phyloP scores from a whole-genome alignment of 2,329 filamentous ascomycete species.

The Sporothrix euskadiensis region DNA sequence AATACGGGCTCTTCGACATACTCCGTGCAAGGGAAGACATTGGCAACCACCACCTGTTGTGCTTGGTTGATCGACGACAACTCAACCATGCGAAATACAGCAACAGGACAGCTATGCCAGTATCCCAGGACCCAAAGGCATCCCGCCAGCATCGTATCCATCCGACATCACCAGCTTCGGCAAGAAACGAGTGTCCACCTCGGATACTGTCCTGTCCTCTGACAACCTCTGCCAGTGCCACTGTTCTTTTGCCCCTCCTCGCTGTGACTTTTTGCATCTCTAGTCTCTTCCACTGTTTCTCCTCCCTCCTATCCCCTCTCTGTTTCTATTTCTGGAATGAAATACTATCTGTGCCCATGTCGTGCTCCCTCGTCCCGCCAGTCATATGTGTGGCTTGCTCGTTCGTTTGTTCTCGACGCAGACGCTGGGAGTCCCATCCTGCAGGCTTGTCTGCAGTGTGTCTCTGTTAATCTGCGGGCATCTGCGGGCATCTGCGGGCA shows the following conservation, averaged over 20 bases:
- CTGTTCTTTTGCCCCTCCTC: not conserved
- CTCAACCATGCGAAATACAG: not conserved
- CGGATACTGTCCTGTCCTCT: not conserved
- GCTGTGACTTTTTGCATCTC: not conserved
- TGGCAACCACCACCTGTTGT: not conserved
- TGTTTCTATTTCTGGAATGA: slow-evolving; percentile 28
- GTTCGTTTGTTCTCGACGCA: not conserved
- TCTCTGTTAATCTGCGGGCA: not conserved
- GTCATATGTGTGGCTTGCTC: slow-evolving; percentile 15
- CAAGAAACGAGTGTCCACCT: not conserved
- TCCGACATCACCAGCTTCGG: not conserved
- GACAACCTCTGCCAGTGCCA: not conserved
- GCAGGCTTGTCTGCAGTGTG: not conserved
- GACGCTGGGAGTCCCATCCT: not conserved
- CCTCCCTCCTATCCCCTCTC: not conserved
- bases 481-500: slow-evolving; percentile 16
- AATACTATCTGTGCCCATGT: slow-evolving; percentile 22
- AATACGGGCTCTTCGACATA: not conserved
- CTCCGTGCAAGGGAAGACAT: not conserved
- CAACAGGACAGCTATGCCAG: not conserved
- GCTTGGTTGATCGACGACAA: not conserved
- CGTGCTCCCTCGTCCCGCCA: slow-evolving; percentile 24
- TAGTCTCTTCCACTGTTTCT: not conserved
- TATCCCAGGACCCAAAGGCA: not conserved
- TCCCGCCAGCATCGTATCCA: not conserved